These are phyloP conservation scores for Wickerhamiella musiphila DNA, from an alignment of 805 yeast genomes.

Conservation along the genomic window DNA sequence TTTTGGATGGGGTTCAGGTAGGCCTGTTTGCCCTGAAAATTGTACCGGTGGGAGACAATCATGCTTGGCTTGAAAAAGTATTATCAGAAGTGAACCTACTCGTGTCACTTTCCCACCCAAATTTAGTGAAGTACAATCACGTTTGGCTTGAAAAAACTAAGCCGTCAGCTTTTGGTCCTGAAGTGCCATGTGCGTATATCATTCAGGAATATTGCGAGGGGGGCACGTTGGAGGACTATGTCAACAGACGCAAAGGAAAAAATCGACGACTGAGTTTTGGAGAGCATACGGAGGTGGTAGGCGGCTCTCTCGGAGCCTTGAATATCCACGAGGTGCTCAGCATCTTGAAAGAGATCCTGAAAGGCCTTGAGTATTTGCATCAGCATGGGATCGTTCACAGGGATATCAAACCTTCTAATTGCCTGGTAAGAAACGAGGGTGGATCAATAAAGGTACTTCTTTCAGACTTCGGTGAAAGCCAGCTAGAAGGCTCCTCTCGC, in stretches of 20 bases:
- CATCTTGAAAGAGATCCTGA: conserved; percentile 47
- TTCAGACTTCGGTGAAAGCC: conserved; percentile 83
- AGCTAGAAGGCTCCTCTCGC: conserved; percentile 46
- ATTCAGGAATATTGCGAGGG: conserved; percentile 80
- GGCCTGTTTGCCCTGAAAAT: conserved; percentile 77
- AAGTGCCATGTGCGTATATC: conserved; percentile 60
- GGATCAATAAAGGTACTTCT: no score
- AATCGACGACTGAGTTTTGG: conserved; percentile 9
- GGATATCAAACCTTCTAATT: conserved; percentile 79
- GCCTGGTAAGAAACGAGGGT: no score
- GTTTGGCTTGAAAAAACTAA: conserved; percentile 72
- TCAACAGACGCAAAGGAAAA: conserved; percentile 23
- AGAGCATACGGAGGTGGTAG: background rate
- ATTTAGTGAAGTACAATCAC: conserved; percentile 72
- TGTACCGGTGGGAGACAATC: conserved; percentile 66
- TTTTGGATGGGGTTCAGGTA: conserved; percentile 48
- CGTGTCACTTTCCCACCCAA: conserved; percentile 31
- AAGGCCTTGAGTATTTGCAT: conserved; percentile 69
- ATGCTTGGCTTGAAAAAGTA: conserved; percentile 49
- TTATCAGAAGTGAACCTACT: conserved; percentile 63
- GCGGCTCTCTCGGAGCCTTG: conserved; percentile 16
- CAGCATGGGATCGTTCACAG: conserved; percentile 64
- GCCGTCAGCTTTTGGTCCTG: conserved; percentile 35
- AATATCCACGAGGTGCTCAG: conserved; percentile 45
- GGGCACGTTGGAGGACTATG: conserved; percentile 63